Evolutionary conservation across 108 stramenopile species (phyloP), one percentile per base, ranked within the genome.

Genomic region (Cyclostephanos invisitatus): DNA sequence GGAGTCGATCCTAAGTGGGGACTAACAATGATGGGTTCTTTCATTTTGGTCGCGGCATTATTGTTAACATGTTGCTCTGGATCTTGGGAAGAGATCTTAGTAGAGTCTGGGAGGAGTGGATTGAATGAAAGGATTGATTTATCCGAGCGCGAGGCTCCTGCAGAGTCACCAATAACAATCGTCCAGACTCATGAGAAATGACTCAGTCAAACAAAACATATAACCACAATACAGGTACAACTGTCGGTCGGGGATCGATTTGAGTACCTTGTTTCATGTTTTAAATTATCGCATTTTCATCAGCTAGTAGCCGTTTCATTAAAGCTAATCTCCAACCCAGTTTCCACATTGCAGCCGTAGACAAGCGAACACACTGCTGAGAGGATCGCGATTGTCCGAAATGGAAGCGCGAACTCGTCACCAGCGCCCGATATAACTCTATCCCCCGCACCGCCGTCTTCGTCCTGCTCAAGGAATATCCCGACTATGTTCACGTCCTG

Each of bases 281-380:
- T 8, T 1, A 40, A 3, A 40, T 46, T 46, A 46, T 15, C 2
- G 15, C 14, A 46, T 21, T 54, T 18, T 27, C 25, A 25, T 54
- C 10, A 9, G 25, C 25, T 54, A 49, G 48, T 18, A 54, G 53
- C 3, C 9, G 48, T 51, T 27, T 65, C 32, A 22, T 49, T 18
- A 17, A 65, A 32, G n/a, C 62, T 62, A 29, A 64, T 64, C 54
- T 64, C 72, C 22, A 64, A 38, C 28, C 70, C 75, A 20, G 68
- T 64, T 29, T 77, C 68, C 20, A 78, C 73, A 2, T 66, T 73
- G 7, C 57, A 53, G 3, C 67, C 73, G 44, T 78, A 78, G 15
- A 73, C 9, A 4, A 78, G 9, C n/a, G 77, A 78, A 6, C 77
- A 72, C 21, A 46, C 55, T 0, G 72, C 72, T 11, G 77, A 78